Conservation (phyloP, 306 rosid genomes). For the Sindora glabra region DNA sequence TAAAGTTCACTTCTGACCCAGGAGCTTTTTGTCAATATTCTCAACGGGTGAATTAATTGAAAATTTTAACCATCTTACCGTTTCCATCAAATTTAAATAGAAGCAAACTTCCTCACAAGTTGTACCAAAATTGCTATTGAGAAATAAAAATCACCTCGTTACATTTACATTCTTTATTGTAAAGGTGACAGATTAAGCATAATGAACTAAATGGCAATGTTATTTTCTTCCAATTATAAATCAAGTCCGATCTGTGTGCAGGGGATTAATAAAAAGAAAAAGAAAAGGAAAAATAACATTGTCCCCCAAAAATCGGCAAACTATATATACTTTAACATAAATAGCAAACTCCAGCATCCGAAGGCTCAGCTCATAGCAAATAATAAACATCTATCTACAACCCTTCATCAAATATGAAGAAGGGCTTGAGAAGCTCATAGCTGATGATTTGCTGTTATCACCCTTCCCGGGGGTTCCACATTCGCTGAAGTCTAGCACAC, state of each 20-base stretch:
- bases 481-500: conserved; percentile 87
- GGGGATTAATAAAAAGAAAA: not conserved
- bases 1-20: no score
- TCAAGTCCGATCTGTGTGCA: not conserved
- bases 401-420: conserved; percentile 70
- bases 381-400: conserved; percentile 48
- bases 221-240: conserved; percentile 15
- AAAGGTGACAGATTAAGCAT: not conserved
- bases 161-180: not conserved
- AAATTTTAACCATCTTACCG: no score
- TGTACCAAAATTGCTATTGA: no score
- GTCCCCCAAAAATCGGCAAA: not conserved
- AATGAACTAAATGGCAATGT: not conserved
- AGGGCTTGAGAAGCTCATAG: conserved; percentile 51
- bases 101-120: no score
- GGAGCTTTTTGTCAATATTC: no score
- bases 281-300: no score
- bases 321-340: conserved; percentile 15
- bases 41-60: no score
- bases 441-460: conserved; percentile 46
- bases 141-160: no score
- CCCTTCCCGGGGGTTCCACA: conserved; percentile 75
- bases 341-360: not conserved
- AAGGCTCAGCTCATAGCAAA: not conserved
- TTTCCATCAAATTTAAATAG: no score